Base-by-base conservation (phyloP, 495 filamentous ascomycete species). In the Sabuloglossum arenarium region DNA sequence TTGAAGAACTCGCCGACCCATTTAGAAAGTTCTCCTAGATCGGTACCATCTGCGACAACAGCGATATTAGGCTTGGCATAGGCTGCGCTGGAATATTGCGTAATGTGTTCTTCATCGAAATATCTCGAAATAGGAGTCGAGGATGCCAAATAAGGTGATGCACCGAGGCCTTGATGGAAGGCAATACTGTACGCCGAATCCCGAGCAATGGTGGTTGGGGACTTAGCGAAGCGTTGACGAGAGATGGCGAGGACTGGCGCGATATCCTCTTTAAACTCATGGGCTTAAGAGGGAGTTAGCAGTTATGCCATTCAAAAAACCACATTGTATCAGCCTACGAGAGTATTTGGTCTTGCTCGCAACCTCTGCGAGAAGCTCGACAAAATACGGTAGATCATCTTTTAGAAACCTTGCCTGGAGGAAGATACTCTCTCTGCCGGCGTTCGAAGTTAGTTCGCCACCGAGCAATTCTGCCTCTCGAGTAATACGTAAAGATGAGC, bases 311-410 rank as follows among this genome's bases (percentile, higher is more conserved):
- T 65, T 68, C 66, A 53, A 30, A 31, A n/a, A 23, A 30, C 30
- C 16, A 24, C n/a, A 24, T 43, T 23, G 16, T 8, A 11, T 42
- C 16, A 57, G 69, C 80, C 74, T 74, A 94, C 87, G 75, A 56
- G 77, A 77, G 65, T 84, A 99, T 68, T 84, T 88, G 55, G 93
- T 90, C 69, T 85, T 73, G 55, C 82, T 79, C 59, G 91, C 75
- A 66, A 96, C 85, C 72, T 99, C 91, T 55, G 81, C 88, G 61
- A 99, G 78, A 60, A 96, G 75, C 75, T 99, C 91, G 66, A 87
- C 79, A 71, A 95, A 99, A 79, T 97, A 99, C 60, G 91, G 89
- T 59, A 99, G 80, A 61, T 99, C 88, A 65, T 89, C 81, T 66
- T 88, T 78, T 56, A 99, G 78, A 77, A 97, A 97, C 69, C 86